Evolutionary conservation across 2,329 filamentous ascomycete genomes (phyloP), one percentile per base, ranked within the genome.

Genomic region (Beauveria caledonica): DNA sequence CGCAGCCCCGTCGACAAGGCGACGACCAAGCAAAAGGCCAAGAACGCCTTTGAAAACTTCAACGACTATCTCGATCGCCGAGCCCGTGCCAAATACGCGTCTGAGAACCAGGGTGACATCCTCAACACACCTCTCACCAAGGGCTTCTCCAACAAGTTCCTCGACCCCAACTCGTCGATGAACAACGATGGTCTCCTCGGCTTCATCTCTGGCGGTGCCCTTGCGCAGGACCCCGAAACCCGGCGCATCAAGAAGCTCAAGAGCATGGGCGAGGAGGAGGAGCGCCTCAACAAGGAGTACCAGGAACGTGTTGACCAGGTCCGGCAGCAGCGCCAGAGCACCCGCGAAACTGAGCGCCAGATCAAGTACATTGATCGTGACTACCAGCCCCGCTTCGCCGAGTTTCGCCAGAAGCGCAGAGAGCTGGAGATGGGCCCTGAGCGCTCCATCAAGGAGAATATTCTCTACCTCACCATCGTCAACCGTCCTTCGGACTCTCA

Each of bases 101-200:
- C 61, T 1, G 61, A 62, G 57, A 62, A 62, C 57, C 52, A 54
- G 39, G 57, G 57, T 11, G 61, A 62, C n/a, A 62, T 62, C 29
- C 57, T 62, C 57, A 62, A 55, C 40, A 62, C 61, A 4, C 61
- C 61, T 2, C 44, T 55, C 36, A 60, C 44, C 51, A 54, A 60
- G 4, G 65, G 66, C 25, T 71, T 71, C 60, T 68, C 64, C 52
- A 71, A 69, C 19, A 69, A 69, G 23, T 70, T 66, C 60, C 60
- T 40, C 42, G 68, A 71, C 19, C 19, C 67, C 25, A 58, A 68
- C 4, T 67, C 66, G 40, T 63, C 69, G 19, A 65, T 57, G 5
- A 66, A 64, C 55, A 64, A 62, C 46, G 57, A 57, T 27, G 61
- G 61, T 13, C 57, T 62, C 9, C 42, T 62, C 5, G 61, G 61